Evolutionary conservation across 768 basidiomycete species (phyloP).

Genomic region (Cystofilobasidium capitatum): DNA sequence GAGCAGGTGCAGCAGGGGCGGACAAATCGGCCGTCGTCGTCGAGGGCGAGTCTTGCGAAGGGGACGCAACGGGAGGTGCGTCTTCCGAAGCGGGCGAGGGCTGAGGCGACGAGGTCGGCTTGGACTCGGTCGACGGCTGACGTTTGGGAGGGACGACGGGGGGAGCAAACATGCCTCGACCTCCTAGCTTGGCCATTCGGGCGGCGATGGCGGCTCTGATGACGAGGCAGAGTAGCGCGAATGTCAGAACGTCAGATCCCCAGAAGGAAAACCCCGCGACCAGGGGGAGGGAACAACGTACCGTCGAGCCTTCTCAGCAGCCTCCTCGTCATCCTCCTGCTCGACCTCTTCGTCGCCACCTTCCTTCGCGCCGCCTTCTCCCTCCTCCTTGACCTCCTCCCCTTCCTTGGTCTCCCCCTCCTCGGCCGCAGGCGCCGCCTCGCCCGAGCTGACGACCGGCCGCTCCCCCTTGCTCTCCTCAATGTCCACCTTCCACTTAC

Average conservation of each 20-base stretch:
- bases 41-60: constrained; percentile 5
- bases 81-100: neutral
- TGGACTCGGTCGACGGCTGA: constrained; percentile 15
- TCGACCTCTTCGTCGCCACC: constrained; percentile 28
- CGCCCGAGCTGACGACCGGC: constrained; percentile 5
- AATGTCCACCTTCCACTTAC: constrained; percentile 25
- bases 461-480: constrained; percentile 1
- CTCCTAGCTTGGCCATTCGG: constrained; percentile 85
- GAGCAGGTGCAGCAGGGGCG: constrained; percentile 5
- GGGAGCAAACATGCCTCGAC: constrained; percentile 38
- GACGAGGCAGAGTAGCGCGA: neutral
- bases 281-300: constrained; percentile 14
- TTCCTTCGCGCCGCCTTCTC: neutral
- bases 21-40: neutral
- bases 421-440: constrained; percentile 31
- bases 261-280: constrained; percentile 8
- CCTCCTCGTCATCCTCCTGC: constrained; percentile 31
- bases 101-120: neutral
- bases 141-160: constrained; percentile 66
- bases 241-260: neutral
- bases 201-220: constrained; percentile 74
- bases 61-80: neutral
- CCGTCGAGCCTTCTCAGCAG: constrained; percentile 27
- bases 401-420: neutral
- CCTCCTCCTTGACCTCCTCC: constrained; percentile 34